Evolutionary conservation across 805 yeast genomes (phyloP).

Genomic region (Wickerhamiella parazyma): DNA sequence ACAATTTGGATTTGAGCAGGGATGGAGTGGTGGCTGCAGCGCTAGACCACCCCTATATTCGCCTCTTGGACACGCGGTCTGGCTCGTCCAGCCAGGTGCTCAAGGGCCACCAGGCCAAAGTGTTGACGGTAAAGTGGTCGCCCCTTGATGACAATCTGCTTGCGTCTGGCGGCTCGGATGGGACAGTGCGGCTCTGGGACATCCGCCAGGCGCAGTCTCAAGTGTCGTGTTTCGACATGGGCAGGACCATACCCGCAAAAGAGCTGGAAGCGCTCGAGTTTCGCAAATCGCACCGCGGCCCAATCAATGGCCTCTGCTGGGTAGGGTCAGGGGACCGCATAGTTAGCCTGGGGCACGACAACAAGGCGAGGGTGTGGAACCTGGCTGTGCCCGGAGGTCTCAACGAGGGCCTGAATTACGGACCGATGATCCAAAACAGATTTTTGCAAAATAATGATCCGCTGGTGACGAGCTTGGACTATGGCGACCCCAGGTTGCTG

Average conservation of each 20-base stretch:
- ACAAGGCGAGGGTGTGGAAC: slow-evolving; percentile 69
- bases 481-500: slow-evolving; percentile 44
- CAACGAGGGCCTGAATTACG: slow-evolving; percentile 59
- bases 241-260: slow-evolving; percentile 28
- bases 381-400: slow-evolving; percentile 36
- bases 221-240: slow-evolving; percentile 47
- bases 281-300: slow-evolving; percentile 57
- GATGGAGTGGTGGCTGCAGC: slow-evolving; percentile 56
- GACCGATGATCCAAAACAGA: slow-evolving; percentile 61
- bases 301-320: slow-evolving; percentile 73
- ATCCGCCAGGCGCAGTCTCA: slow-evolving; percentile 55
- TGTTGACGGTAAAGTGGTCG: slow-evolving; percentile 58
- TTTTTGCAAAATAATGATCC: slow-evolving; percentile 44
- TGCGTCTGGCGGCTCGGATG: slow-evolving; percentile 72
- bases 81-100: slow-evolving; percentile 62
- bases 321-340: slow-evolving; percentile 48
- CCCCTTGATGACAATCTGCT: slow-evolving; percentile 48
- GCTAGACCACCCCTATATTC: slow-evolving; percentile 50
- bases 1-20: slow-evolving; percentile 47
- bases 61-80: slow-evolving; percentile 61
- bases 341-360: slow-evolving; percentile 65
- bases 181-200: slow-evolving; percentile 78
- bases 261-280: slow-evolving; percentile 21
- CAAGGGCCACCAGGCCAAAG: slow-evolving; percentile 44
- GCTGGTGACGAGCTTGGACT: slow-evolving; percentile 37